Evolutionary conservation across 108 stramenopile species (phyloP).

Genomic region (Pelagomonas calceolata): DNA sequence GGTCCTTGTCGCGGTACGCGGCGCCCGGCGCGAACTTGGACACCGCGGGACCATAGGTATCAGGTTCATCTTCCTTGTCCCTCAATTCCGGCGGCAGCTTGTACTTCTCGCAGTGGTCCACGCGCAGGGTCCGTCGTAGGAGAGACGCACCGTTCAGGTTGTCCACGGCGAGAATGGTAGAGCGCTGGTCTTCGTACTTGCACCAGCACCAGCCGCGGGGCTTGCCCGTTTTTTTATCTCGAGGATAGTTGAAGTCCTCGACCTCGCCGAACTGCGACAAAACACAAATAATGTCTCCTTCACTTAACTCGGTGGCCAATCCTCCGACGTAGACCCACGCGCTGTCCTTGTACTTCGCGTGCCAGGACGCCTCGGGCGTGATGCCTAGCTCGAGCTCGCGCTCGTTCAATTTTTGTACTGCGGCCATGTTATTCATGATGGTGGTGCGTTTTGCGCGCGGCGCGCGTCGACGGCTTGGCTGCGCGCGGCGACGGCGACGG

Average conservation of each 20-base stretch:
- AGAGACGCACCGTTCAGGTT: slow-evolving; percentile 71
- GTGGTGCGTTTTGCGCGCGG: too few relatives aligned
- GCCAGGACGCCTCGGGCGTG: slow-evolving; percentile 88
- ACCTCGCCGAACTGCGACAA: slow-evolving; percentile 81
- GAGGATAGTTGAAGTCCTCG: slow-evolving; percentile 75
- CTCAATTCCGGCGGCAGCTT: slow-evolving; percentile 74
- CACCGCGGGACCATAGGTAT: slow-evolving; percentile 5
- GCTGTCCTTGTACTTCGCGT: slow-evolving; percentile 71
- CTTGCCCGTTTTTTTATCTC: slow-evolving; percentile 87
- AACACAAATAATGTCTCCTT: slow-evolving; percentile 92
- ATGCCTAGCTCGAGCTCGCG: slow-evolving; percentile 71
- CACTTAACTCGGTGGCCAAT: slow-evolving; percentile 68
- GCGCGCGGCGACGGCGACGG: too few relatives aligned
- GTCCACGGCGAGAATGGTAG: slow-evolving; percentile 92
- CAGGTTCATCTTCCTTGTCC: slow-evolving; percentile 63
- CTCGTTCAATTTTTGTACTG: slow-evolving; percentile 71
- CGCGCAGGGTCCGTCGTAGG: slow-evolving; percentile 69
- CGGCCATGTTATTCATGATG: not conserved
- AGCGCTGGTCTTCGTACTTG: slow-evolving; percentile 81
- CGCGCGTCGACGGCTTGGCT: too few relatives aligned
- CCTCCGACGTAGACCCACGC: slow-evolving; percentile 94
- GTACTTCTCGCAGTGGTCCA: slow-evolving; percentile 95
- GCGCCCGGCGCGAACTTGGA: slow-evolving; percentile 1
- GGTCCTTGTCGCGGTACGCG: not conserved
- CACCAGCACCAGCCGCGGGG: slow-evolving; percentile 70